phyloP scores from a whole-genome alignment of 257 asterid species.

The Catharanthus roseus region DNA sequence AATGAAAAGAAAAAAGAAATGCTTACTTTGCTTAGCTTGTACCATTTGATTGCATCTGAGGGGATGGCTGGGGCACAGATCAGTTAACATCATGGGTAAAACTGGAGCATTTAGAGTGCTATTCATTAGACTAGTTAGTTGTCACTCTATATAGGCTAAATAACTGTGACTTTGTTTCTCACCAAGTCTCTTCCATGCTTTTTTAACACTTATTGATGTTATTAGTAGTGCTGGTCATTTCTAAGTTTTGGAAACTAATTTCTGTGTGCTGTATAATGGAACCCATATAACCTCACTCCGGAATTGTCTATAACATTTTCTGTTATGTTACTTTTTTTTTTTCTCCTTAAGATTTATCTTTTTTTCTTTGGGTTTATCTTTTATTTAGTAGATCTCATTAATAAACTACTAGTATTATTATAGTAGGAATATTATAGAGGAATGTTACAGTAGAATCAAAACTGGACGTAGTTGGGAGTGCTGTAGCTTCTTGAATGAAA shows the following conservation, averaged over 20 bases:
- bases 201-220: not conserved
- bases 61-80: not conserved
- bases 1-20: not conserved
- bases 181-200: not conserved
- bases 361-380: no score
- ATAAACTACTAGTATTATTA: no score
- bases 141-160: not conserved
- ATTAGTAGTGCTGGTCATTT: not conserved
- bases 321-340: no score
- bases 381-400: no score
- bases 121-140: conserved; percentile 10
- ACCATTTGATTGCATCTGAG: conserved; percentile 8
- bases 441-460: no score
- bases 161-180: not conserved
- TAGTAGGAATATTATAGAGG: no score
- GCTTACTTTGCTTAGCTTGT: not conserved
- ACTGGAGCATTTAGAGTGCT: conserved; percentile 2
- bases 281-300: not conserved
- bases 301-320: no score
- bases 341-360: no score
- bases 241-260: not conserved
- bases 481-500: not conserved
- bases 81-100: conserved; percentile 5
- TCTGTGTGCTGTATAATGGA: not conserved
- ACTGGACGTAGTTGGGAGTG: not conserved